These are phyloP conservation scores for Metschnikowia orientalis DNA, from an alignment of 805 yeast species.

Conservation along the genomic window DNA sequence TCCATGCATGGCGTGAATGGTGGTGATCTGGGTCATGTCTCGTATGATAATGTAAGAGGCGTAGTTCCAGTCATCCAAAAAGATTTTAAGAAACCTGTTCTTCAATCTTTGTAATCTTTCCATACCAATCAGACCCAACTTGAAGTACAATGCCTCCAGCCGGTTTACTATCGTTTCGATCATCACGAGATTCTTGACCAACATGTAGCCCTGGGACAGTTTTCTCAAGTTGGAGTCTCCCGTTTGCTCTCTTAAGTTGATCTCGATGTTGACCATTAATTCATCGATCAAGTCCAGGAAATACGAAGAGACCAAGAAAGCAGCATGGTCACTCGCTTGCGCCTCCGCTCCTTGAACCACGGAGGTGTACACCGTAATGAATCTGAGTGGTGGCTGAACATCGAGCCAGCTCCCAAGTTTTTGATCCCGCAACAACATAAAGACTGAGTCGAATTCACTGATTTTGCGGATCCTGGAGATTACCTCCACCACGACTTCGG, in stretches of 20 bases:
- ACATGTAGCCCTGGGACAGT: constrained; percentile 60
- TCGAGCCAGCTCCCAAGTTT: constrained; percentile 67
- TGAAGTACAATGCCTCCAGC: constrained; percentile 46
- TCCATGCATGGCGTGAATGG: constrained; percentile 43
- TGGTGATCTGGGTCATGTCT: constrained; percentile 70
- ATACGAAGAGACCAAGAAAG: constrained; percentile 56
- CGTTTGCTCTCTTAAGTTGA: constrained; percentile 43
- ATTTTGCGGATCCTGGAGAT: constrained; percentile 64
- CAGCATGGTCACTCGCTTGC: constrained; percentile 9
- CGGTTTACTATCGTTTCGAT: constrained; percentile 70
- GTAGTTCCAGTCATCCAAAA: constrained; percentile 74
- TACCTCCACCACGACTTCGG: constrained; percentile 68
- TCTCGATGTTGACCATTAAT: constrained; percentile 60
- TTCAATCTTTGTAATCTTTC: constrained; percentile 64
- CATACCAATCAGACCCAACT: constrained; percentile 56
- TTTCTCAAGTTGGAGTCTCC: constrained; percentile 26
- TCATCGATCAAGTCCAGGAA: constrained; percentile 77
- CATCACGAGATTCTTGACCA: constrained; percentile 66
- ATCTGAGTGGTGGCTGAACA: constrained; percentile 50
- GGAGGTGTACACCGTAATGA: constrained; percentile 43
- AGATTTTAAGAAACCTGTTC: constrained; percentile 67
- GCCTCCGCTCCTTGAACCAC: constrained; percentile 39
- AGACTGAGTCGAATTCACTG: constrained; percentile 56
- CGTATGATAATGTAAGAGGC: constrained; percentile 67
- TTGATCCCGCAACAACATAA: constrained; percentile 45